Conservation (phyloP, 2,329 filamentous ascomycete genomes). For the Aureobasidium sp. region DNA sequence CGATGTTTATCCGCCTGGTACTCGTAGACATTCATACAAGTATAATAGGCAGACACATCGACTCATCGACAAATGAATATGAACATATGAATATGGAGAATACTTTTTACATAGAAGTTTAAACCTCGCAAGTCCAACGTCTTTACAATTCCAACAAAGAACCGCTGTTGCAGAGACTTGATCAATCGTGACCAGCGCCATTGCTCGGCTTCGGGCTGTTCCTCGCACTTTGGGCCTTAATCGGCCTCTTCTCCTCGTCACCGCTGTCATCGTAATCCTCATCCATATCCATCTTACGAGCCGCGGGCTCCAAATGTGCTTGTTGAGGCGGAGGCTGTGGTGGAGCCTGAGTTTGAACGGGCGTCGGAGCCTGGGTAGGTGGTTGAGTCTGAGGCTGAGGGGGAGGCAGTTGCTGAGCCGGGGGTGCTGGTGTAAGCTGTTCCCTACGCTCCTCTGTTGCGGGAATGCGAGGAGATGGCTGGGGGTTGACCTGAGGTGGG, state of each 20-base stretch:
- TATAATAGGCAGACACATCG: too few relatives aligned
- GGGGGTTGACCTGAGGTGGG: slow-evolving; percentile 38
- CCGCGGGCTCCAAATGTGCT: slow-evolving; percentile 65
- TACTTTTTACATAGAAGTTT: not conserved
- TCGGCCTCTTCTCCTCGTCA: slow-evolving; percentile 62
- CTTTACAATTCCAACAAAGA: not conserved
- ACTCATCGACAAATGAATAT: too few relatives aligned
- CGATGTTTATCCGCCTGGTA: too few relatives aligned
- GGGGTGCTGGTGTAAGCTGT: slow-evolving; percentile 27
- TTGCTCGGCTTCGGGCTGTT: slow-evolving; percentile 30
- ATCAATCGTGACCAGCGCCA: slow-evolving; percentile 6
- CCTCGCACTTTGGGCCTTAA: slow-evolving; percentile 37
- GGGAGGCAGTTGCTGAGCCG: slow-evolving; percentile 41
- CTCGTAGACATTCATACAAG: too few relatives aligned
- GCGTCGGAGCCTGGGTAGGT: slow-evolving; percentile 35
- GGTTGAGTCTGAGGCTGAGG: slow-evolving; percentile 37
- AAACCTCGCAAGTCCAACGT: not conserved
- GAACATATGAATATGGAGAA: not conserved
- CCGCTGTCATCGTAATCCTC: slow-evolving; percentile 95
- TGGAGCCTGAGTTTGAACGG: slow-evolving; percentile 29
- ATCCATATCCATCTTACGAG: slow-evolving; percentile 92
- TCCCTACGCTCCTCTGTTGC: slow-evolving; percentile 37
- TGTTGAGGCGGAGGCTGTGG: slow-evolving; percentile 8
- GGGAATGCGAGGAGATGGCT: slow-evolving; percentile 48
- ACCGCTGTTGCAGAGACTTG: not conserved